Percentiles rank a stretch among this genome's conserved stretches.
Evolutionary conservation across 2,329 filamentous ascomycete species (phyloP).

Genomic region (Colletotrichum melonis): DNA sequence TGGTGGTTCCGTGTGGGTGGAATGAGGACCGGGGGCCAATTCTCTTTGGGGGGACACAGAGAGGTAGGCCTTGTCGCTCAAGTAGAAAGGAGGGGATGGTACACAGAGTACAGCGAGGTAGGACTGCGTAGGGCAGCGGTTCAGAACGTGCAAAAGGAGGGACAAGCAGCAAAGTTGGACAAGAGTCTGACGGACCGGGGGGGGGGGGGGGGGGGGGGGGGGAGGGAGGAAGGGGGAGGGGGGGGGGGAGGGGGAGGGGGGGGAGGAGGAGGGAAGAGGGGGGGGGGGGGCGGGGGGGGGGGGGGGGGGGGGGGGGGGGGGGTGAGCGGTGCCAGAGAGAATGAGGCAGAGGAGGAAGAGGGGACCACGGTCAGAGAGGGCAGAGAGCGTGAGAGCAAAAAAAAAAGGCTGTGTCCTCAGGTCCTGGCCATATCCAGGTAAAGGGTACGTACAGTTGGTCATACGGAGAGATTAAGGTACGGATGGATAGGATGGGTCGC

Average conservation of each 20-base stretch:
- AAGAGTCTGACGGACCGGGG: slow-evolving; percentile 1
- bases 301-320: neutral
- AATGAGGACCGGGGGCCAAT: slow-evolving; percentile 7
- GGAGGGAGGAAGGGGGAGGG: neutral
- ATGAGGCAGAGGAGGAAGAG: neutral
- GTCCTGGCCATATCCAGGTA: neutral
- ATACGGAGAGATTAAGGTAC: neutral
- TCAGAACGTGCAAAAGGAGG: slow-evolving; percentile 31
- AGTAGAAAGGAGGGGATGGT: slow-evolving; percentile 21
- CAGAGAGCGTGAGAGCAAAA: neutral
- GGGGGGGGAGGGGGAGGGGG: neutral
- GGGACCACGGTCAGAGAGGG: neutral
- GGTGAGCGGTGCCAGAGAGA: neutral
- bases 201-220: neutral
- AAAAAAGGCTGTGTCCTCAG: neutral
- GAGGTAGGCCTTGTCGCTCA: slow-evolving; percentile 13
- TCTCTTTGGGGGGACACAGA: slow-evolving; percentile 1
- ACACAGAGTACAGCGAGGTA: slow-evolving; percentile 12
- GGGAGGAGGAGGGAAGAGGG: slow-evolving; percentile 1
- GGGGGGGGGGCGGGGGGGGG: no score
- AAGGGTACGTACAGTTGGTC: neutral
- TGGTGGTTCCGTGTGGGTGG: neutral
- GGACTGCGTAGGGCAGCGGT: slow-evolving; percentile 32
- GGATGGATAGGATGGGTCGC: slow-evolving; percentile 11
- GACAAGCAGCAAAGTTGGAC: slow-evolving; percentile 21